Percentiles rank a stretch among this genome's conserved stretches.
phyloP scores from a whole-genome alignment of 768 basidiomycete genomes.

The Boletus pseudopeckii region DNA sequence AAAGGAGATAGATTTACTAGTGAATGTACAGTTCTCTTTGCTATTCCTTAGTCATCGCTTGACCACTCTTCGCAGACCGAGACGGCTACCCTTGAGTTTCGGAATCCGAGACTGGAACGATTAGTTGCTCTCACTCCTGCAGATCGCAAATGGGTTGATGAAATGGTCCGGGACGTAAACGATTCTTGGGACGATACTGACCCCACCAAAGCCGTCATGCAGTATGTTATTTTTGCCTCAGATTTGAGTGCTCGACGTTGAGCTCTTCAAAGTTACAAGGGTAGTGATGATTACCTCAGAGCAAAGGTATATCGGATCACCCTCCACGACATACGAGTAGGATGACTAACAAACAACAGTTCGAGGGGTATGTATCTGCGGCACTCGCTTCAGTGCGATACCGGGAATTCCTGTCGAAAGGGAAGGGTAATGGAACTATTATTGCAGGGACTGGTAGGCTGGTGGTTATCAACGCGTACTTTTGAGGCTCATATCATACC shows the following conservation, averaged over 20 bases:
- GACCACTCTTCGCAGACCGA: conserved; percentile 60
- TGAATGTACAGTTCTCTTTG: conserved; percentile 55
- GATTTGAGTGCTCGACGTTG: neutral
- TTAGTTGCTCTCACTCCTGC: conserved; percentile 81
- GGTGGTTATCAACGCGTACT: neutral
- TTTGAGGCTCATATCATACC: conserved; percentile 21
- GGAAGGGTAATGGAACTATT: conserved; percentile 57
- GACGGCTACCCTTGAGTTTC: conserved; percentile 80
- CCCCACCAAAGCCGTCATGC: conserved; percentile 56
- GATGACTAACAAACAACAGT: conserved; percentile 33
- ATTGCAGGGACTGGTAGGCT: conserved; percentile 57
- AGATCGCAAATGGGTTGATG: conserved; percentile 98
- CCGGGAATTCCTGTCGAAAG: conserved; percentile 75
- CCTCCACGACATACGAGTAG: neutral
- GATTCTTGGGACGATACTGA: conserved; percentile 72
- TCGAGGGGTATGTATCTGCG: conserved; percentile 92
- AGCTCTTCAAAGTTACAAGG: conserved; percentile 68
- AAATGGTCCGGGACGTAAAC: conserved; percentile 83
- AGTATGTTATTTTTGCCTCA: conserved; percentile 43
- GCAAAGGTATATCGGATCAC: conserved; percentile 54
- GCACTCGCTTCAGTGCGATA: conserved; percentile 89
- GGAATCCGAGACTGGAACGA: conserved; percentile 76
- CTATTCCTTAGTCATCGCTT: neutral
- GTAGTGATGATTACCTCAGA: conserved; percentile 93
- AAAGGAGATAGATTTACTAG: conserved; percentile 83